Evolutionary conservation across 352 stramenopile species (phyloP).

Genomic region (Globisporangium sylvaticum): DNA sequence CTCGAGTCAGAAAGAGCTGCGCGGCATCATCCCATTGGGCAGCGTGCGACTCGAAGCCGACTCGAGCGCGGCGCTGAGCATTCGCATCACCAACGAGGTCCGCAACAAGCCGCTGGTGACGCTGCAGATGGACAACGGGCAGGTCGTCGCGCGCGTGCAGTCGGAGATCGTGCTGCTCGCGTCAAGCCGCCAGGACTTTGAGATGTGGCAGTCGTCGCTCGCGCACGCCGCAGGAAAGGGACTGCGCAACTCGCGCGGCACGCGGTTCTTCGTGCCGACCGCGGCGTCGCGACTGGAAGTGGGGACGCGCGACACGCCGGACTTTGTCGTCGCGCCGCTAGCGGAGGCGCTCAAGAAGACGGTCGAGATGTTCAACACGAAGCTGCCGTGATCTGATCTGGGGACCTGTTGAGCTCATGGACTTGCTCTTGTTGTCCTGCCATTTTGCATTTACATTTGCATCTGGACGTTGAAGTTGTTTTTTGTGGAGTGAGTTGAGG

Average conservation of each 20-base stretch:
- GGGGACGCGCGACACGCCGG: constrained; percentile 70
- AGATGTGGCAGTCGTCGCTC: constrained; percentile 88
- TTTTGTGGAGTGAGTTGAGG: not conserved
- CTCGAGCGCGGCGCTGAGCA: constrained; percentile 36
- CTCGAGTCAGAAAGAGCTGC: constrained; percentile 71
- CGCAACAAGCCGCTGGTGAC: constrained; percentile 63
- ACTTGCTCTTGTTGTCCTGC: not conserved
- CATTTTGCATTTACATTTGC: constrained; percentile 5
- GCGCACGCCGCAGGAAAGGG: constrained; percentile 76
- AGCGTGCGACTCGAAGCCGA: constrained; percentile 72
- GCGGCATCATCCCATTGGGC: constrained; percentile 82
- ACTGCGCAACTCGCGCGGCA: constrained; percentile 76
- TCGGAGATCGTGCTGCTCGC: constrained; percentile 75
- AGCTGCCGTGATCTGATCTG: constrained; percentile 37
- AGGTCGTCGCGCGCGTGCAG: constrained; percentile 77
- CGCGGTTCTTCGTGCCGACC: constrained; percentile 81
- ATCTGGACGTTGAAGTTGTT: constrained; percentile 5
- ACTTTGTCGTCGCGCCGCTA: constrained; percentile 73
- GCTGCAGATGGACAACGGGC: constrained; percentile 77
- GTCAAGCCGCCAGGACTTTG: constrained; percentile 63
- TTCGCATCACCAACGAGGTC: constrained; percentile 70
- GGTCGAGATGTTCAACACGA: constrained; percentile 83
- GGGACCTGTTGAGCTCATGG: no score
- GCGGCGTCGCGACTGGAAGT: constrained; percentile 76
- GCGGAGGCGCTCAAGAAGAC: constrained; percentile 76